These are phyloP conservation scores for Candida labiduridarum DNA, from an alignment of 1,139 yeast genomes.

Conservation along the genomic window DNA sequence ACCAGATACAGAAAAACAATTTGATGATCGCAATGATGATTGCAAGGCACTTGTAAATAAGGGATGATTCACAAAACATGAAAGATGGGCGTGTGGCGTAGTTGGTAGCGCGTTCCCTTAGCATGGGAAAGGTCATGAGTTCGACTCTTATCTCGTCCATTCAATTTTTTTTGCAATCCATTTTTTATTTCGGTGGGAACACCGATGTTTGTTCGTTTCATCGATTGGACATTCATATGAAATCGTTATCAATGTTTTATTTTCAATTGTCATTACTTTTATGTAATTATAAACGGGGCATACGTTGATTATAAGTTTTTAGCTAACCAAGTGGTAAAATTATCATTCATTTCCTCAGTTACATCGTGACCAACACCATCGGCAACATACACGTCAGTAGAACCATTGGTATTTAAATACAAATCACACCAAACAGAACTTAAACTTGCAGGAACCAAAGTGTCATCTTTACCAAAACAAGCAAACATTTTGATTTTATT, in stretches of 20 bases:
- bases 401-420: slow-evolving; percentile 30
- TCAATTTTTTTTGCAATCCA: background rate
- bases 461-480: slow-evolving; percentile 39
- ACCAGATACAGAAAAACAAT: no score
- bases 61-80: no score
- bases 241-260: background rate
- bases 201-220: background rate
- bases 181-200: no score
- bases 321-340: slow-evolving; percentile 36
- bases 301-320: slow-evolving; percentile 13
- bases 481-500: slow-evolving; percentile 38
- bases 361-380: slow-evolving; percentile 40
- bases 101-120: slow-evolving; percentile 74
- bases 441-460: slow-evolving; percentile 39
- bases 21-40: no score
- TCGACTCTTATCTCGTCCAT: slow-evolving; percentile 50
- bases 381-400: slow-evolving; percentile 29
- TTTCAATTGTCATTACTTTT: background rate
- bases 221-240: background rate
- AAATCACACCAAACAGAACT: slow-evolving; percentile 38
- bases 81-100: slow-evolving; percentile 74
- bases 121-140: slow-evolving; percentile 70
- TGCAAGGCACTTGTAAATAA: no score
- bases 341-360: slow-evolving; percentile 38
- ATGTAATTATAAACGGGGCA: background rate